A percentile compares a stretch with the other conserved stretches of the same genome.
Conservation (phyloP, 352 stramenopile genomes). For the Pythium pyrilobum region DNA sequence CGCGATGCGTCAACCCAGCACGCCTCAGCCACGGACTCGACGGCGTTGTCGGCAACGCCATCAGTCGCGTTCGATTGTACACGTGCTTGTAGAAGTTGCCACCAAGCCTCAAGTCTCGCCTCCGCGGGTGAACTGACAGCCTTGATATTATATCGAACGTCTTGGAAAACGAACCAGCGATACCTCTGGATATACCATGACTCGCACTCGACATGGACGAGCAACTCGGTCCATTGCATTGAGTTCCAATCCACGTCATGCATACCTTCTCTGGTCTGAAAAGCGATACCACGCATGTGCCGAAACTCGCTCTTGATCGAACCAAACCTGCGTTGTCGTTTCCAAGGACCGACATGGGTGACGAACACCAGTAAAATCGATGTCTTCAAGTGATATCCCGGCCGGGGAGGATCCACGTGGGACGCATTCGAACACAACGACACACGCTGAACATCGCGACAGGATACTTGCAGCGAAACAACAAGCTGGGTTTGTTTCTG, state of each 20-base stretch:
- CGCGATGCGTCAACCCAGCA: too few relatives aligned
- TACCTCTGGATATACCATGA: constrained; percentile 11
- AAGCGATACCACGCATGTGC: constrained; percentile 11
- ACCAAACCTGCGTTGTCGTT: not conserved
- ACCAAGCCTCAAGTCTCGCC: too few relatives aligned
- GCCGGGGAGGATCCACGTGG: not conserved
- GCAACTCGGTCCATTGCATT: constrained; percentile 6
- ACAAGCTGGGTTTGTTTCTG: not conserved
- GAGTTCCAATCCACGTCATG: constrained; percentile 2
- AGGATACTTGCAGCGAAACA: not conserved
- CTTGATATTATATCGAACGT: too few relatives aligned
- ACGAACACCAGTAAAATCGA: constrained; percentile 11
- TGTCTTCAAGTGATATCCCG: not conserved
- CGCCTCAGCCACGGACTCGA: too few relatives aligned
- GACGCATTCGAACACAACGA: not conserved
- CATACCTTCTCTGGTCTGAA: not conserved
- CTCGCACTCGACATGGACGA: constrained; percentile 3
- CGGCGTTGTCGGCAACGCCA: too few relatives aligned
- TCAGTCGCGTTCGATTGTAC: too few relatives aligned
- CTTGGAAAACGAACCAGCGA: constrained; percentile 1
- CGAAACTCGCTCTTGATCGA: constrained; percentile 2
- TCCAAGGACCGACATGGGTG: constrained; percentile 16
- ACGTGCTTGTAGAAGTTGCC: too few relatives aligned
- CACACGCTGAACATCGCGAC: constrained; percentile 6
- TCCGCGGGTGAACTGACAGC: too few relatives aligned